Evolutionary conservation across 2,329 filamentous ascomycete genomes (phyloP), one percentile per base, ranked within the genome.

Genomic region (Diaporthe ampelina): DNA sequence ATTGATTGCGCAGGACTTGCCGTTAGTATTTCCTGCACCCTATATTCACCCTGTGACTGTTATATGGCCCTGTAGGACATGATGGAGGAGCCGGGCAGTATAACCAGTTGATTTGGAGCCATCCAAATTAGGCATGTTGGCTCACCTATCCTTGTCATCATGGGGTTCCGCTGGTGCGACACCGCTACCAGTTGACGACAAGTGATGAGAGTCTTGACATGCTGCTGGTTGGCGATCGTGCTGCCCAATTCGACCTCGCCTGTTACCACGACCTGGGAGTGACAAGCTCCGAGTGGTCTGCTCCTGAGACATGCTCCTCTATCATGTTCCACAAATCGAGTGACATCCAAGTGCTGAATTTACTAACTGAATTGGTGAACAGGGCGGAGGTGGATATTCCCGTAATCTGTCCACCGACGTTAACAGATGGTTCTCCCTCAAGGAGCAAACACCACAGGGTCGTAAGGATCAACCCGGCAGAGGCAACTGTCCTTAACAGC

Each of bases 401-500:
- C 0, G 88, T 95, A 11, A 94, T 97, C 72, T 95, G 93, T 77
- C 94, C 94, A 21, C 93, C 94, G 0, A 92, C 91, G 0, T 83
- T 96, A 65, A 88, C 93, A 15, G 90, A 94, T 82, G 93, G 94
- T 29, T 89, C 91, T n/a, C 91, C 94, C 2, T 90, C 92, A 35
- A 92, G 91, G 80, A 95, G 94, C 79, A 90, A 90, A 72, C 94
- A 97, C 81, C 94, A 97, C 80, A 91, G 94, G 48, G 95, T 97
- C 74, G 94, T 97, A 59, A 90, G 94, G 50, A 87, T 97, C 67
- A 97, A 95, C 79, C 94, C 94, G 9, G 93, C 94, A 1, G 94
- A 97, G 82, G 92, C 94, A 8, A 96, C 94, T 0, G 94, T 95
- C 72, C 85, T 97, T 69, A 97, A 97, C 82, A 97, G 94, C 81